Conservation (phyloP, 1,284 basidiomycete species). For the Apiotrichum veenhuisii region DNA sequence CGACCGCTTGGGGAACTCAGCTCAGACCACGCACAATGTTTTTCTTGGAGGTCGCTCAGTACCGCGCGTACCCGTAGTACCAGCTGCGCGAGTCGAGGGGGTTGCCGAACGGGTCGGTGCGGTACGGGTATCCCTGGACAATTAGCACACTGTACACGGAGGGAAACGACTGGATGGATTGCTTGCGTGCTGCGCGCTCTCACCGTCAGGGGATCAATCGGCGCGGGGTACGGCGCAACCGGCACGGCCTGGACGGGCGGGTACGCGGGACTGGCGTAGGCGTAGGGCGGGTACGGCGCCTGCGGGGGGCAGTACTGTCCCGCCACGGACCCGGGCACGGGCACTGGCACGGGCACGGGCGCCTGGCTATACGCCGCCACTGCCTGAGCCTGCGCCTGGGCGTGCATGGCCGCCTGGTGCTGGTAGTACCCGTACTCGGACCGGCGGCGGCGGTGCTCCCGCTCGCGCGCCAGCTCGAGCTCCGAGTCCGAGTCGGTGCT, state of each 20-base stretch:
- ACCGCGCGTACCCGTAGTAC: neutral
- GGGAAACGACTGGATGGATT: too few species aligned
- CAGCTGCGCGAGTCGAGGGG: neutral
- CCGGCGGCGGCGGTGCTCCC: neutral
- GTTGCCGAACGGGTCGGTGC: constrained; percentile 1
- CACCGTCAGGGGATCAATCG: neutral
- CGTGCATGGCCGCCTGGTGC: neutral
- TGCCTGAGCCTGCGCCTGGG: neutral
- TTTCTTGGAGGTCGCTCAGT: too few species aligned
- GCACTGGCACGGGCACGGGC: neutral
- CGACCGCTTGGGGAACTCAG: too few species aligned
- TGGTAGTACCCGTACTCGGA: too few species aligned
- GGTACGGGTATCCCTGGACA: neutral
- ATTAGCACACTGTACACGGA: too few species aligned
- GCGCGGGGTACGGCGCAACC: neutral
- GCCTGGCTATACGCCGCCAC: too few species aligned
- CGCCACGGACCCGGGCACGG: neutral
- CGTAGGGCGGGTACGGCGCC: neutral
- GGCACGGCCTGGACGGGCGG: neutral
- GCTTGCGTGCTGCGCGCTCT: neutral
- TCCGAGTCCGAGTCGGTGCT: too few species aligned
- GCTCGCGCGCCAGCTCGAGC: neutral
- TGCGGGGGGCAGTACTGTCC: neutral
- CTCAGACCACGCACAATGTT: too few species aligned
- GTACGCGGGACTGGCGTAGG: neutral